These are phyloP conservation scores for Fusarium haematococcum DNA, from an alignment of 2,329 filamentous ascomycete species.

Conservation along the genomic window DNA sequence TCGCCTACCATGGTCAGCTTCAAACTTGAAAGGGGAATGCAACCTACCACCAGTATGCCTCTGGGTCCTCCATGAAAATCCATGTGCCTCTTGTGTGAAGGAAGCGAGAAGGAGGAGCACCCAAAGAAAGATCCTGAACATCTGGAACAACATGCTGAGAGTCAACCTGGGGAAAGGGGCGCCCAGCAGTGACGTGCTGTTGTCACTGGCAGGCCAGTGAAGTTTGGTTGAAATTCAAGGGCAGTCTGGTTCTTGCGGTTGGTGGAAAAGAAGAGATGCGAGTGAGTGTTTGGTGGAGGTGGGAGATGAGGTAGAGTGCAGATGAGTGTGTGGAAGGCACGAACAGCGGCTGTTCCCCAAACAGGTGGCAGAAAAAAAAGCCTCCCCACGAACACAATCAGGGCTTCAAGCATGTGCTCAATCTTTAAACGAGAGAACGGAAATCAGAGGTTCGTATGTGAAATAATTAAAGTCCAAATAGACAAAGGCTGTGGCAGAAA, in stretches of 20 bases:
- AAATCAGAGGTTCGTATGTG: background rate
- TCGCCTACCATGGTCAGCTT: conserved; percentile 16
- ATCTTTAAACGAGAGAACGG: background rate
- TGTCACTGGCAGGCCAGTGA: background rate
- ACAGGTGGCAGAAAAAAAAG: background rate
- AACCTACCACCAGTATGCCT: conserved; percentile 7
- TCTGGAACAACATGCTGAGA: conserved; percentile 11
- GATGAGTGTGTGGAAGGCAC: background rate
- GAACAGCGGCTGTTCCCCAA: background rate
- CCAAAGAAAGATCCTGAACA: conserved; percentile 3
- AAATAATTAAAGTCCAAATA: background rate
- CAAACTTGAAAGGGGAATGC: background rate
- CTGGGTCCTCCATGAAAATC: conserved; percentile 30
- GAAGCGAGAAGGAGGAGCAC: background rate
- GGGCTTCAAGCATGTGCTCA: background rate
- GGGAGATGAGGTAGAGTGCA: background rate
- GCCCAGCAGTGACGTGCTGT: background rate
- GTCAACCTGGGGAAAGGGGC: background rate
- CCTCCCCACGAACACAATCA: background rate
- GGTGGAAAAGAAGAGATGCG: background rate
- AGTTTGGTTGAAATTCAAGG: background rate
- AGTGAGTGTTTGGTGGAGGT: background rate
- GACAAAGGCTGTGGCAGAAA: background rate
- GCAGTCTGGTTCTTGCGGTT: background rate
- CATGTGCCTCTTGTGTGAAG: background rate